Base-by-base conservation (phyloP, 257 asterid genomes). In the Solanum chiquidenum region DNA sequence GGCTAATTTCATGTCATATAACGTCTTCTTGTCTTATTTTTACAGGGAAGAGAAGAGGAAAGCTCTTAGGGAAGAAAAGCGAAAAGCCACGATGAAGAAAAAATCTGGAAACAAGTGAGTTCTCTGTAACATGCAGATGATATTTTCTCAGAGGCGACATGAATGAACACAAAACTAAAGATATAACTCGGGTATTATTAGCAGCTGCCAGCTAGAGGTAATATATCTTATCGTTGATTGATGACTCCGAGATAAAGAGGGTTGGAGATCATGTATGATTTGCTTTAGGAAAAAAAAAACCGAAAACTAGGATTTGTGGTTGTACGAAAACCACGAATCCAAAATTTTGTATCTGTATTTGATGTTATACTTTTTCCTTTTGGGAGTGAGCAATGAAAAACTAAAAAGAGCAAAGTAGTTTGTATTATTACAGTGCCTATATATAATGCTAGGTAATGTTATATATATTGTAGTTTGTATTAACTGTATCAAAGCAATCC, bases 21-120 rank as follows among this genome's bases (percentile, higher is more conserved):
- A 79, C 76, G 64, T 42, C 83, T 38, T 42, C 31, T 29, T 86
- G 86, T 34, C 76, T 12, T 38, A 71, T 74, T 84, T 89, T 88
- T 89, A 83, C 94, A 95, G 99, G 90, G 96, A 96, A 89, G 93
- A 92, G 86, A 95, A 93, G 88, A 90, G 95, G 55, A 88, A 83
- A 85, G 93, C 97, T 87, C 88, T 93, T 20, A 93, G 94, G 90
- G 94, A 93, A 88, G 88, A 90, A 9, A 92, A 89, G 88, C 91
- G 89, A 79, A 92, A 94, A 87, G 89, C 88, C 20, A 90, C 86
- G 89, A 13, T 34, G 27, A 88, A 84, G 83, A 87, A 49, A 84
- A 72, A 82, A 85, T 20, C 68, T 85, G 38, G 62, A 68, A 68
- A 68, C 44, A 44, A 84, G 68, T 34, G 60, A 37, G 18, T 84